phyloP scores from a whole-genome alignment of 305 asterid species.

The Rubia balearica region DNA sequence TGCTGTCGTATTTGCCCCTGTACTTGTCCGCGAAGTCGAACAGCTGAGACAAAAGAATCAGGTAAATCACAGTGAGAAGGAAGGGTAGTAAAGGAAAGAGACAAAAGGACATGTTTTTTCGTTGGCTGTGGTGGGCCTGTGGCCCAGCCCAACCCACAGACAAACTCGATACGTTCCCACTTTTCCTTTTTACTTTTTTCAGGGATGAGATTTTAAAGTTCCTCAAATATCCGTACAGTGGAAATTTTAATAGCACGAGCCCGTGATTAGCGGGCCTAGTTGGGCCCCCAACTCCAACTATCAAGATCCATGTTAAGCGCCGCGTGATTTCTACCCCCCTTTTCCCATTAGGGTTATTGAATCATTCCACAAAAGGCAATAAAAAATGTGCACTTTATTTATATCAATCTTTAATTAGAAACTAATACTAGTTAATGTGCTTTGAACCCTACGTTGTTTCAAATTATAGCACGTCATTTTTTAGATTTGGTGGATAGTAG shows the following conservation, averaged over 20 bases:
- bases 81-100: constrained; percentile 24
- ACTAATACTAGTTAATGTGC: no score
- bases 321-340: constrained; percentile 32
- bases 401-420: no score
- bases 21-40: constrained; percentile 91
- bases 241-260: constrained; percentile 12
- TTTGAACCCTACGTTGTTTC: no score
- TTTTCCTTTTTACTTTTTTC: not conserved
- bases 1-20: constrained; percentile 95
- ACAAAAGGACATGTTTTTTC: not conserved
- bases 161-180: constrained; percentile 10
- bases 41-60: constrained; percentile 39
- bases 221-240: constrained; percentile 16
- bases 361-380: not conserved
- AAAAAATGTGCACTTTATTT: not conserved
- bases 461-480: no score
- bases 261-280: constrained; percentile 41
- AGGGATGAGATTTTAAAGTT: constrained; percentile 34
- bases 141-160: constrained; percentile 25
- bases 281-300: constrained; percentile 20
- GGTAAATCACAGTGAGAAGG: not conserved
- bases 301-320: constrained; percentile 39
- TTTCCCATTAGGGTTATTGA: not conserved
- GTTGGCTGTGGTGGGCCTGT: constrained; percentile 1
- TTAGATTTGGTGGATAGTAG: no score